Evolutionary conservation across 805 yeast species (phyloP).

Genomic region (Hanseniaspora guilliermondii): DNA sequence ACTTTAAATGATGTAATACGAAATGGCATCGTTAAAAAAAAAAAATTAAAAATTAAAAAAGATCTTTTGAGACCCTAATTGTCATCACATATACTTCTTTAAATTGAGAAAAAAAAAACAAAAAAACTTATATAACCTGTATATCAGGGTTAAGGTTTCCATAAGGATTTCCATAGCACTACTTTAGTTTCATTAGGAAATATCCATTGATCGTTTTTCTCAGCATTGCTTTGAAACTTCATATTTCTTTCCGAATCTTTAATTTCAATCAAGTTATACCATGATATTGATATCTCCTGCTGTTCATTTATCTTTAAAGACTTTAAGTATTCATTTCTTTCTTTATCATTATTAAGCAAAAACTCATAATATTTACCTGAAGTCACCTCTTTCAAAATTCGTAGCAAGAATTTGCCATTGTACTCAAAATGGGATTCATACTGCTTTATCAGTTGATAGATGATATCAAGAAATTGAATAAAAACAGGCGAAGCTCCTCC

Average conservation of each 20-base stretch:
- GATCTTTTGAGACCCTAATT: too few relatives aligned
- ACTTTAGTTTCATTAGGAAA: constrained; percentile 39
- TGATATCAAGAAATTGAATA: constrained; percentile 86
- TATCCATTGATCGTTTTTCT: constrained; percentile 32
- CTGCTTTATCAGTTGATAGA: constrained; percentile 65
- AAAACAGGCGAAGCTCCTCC: constrained; percentile 70
- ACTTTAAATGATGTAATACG: not conserved
- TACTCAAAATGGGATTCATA: constrained; percentile 67
- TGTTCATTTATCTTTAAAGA: constrained; percentile 29
- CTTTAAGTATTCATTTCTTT: constrained; percentile 33
- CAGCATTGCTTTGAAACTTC: constrained; percentile 12
- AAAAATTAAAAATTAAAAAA: not conserved
- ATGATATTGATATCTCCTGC: constrained; percentile 73
- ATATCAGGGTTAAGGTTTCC: not conserved
- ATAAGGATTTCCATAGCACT: not conserved
- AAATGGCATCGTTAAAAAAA: not conserved
- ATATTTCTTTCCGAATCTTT: constrained; percentile 35
- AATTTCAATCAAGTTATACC: constrained; percentile 62
- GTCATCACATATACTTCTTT: too few relatives aligned
- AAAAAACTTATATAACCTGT: not conserved
- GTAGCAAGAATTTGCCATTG: constrained; percentile 73
- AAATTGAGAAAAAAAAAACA: too few relatives aligned
- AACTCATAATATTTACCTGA: constrained; percentile 95
- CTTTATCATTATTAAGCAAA: constrained; percentile 60
- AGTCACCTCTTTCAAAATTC: constrained; percentile 75